Base-by-base conservation (phyloP, 768 basidiomycete genomes). In the Termitomyces sp. region DNA sequence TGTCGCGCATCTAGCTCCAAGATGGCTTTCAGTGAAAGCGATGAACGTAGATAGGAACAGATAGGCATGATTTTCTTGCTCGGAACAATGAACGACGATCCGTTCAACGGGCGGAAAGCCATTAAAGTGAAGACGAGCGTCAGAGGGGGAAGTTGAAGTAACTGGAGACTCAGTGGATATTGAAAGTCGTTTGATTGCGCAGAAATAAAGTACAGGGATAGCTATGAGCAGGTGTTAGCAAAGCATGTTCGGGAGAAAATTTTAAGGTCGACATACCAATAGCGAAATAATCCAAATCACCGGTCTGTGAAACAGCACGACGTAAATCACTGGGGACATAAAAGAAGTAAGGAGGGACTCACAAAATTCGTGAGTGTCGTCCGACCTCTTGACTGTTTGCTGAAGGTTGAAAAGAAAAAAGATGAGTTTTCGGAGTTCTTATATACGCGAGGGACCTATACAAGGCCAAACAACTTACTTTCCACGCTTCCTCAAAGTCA, bases 401-500 rank as follows among this genome's bases (percentile, higher is more conserved):
- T 97, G 80, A 70, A 61, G 71, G 66, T 40, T 66, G 65, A 68
- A 73, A 63, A 61, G 71, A 72, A 71, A 74, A 74, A 69, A 57
- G 4, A 22, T 78, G 70, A 69, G 68, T 67, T 68, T 48, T 57
- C 38, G 46, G 48, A 36, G 38, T 62, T 57, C 61, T 72, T 68
- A 66, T 57, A 68, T 57, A 68, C 54, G 63, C 65, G 53, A 56
- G 60, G 64, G 65, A 63, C 69, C 77, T 16, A 83, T 82, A 81
- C 71, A 84, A 66, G 36, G 66, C 71, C 80, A 87, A 89, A 86
- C 65, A 83, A 85, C 92, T 70, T 66, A 96, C 95, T 84, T 98
- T 98, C 96, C 96, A 99, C 71, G 95, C 95, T 75, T 98, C 96
- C 73, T 99, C 97, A 69, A 99, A 98, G 83, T 99, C 97, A 15